Evolutionary conservation across 1,139 yeast genomes (phyloP).

Genomic region (Diutina ranongensis): DNA sequence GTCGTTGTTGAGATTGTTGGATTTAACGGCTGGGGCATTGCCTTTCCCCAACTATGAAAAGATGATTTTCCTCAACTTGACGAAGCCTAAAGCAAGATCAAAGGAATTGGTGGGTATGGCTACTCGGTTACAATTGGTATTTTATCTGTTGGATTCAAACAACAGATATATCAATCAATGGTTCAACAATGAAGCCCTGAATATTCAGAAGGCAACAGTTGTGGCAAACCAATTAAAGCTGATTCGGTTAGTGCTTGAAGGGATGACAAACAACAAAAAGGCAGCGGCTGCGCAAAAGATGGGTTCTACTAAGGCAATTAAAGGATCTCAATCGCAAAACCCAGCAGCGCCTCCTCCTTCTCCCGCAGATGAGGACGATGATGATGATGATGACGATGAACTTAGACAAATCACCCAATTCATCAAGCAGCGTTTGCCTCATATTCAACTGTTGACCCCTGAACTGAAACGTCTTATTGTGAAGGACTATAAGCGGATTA

Average conservation of each 20-base stretch:
- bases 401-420: slow-evolving; percentile 32
- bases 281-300: neutral
- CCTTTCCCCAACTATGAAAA: slow-evolving; percentile 46
- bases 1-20: slow-evolving; percentile 32
- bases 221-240: slow-evolving; percentile 52
- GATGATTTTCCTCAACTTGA: slow-evolving; percentile 25
- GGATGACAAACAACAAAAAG: slow-evolving; percentile 24
- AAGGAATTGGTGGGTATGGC: slow-evolving; percentile 22
- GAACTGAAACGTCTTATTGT: slow-evolving; percentile 49
- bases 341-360: neutral
- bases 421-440: slow-evolving; percentile 34
- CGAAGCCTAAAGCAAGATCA: slow-evolving; percentile 24
- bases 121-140: slow-evolving; percentile 23
- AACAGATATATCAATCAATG: slow-evolving; percentile 29
- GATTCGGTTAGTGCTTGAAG: slow-evolving; percentile 43
- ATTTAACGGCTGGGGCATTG: slow-evolving; percentile 44
- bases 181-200: slow-evolving; percentile 39
- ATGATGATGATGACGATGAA: slow-evolving; percentile 36
- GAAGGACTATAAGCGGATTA: slow-evolving; percentile 56
- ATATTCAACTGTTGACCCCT: slow-evolving; percentile 20
- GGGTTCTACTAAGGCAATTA: neutral
- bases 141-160: slow-evolving; percentile 21
- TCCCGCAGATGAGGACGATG: slow-evolving; percentile 17
- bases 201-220: slow-evolving; percentile 43
- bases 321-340: neutral